These are phyloP conservation scores for Waltiozyma sp. DNA, from an alignment of 1,139 yeast species.

Conservation along the genomic window DNA sequence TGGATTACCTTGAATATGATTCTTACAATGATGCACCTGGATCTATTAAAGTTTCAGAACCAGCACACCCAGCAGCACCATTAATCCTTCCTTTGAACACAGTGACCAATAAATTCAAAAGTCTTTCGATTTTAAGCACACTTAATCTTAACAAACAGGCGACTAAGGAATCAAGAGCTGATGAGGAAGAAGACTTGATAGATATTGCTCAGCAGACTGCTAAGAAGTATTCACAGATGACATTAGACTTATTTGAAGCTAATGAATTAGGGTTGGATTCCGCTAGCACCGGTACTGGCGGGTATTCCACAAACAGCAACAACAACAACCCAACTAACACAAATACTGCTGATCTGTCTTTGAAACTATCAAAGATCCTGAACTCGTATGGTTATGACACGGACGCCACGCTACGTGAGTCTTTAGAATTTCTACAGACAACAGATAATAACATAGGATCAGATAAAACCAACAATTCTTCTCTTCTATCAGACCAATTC, in stretches of 20 bases:
- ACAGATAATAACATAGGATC: conserved; percentile 23
- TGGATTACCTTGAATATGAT: not conserved
- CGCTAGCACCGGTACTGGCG: conserved; percentile 1
- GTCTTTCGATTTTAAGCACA: conserved; percentile 12
- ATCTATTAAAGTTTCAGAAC: not conserved
- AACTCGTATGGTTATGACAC: conserved; percentile 31
- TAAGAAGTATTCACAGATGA: conserved; percentile 15
- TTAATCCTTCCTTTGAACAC: conserved; percentile 15
- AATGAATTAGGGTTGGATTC: not conserved
- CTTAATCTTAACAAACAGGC: not conserved
- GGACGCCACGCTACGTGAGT: conserved; percentile 37
- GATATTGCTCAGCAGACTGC: conserved; percentile 10
- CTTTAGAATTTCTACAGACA: conserved; percentile 37
- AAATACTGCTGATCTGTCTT: conserved; percentile 24
- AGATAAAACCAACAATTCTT: conserved; percentile 12
- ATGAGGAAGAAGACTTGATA: not conserved
- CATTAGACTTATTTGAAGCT: conserved; percentile 11
- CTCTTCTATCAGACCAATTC: conserved; percentile 34
- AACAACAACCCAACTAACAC: conserved; percentile 10
- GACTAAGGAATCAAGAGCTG: not conserved
- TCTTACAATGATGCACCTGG: not conserved
- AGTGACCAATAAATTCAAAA: conserved; percentile 14
- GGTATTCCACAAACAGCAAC: not conserved
- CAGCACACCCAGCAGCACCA: conserved; percentile 20
- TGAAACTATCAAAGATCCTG: conserved; percentile 39